Base-by-base conservation (phyloP, 1,139 yeast species). In the Geotrichum carabidarum region DNA sequence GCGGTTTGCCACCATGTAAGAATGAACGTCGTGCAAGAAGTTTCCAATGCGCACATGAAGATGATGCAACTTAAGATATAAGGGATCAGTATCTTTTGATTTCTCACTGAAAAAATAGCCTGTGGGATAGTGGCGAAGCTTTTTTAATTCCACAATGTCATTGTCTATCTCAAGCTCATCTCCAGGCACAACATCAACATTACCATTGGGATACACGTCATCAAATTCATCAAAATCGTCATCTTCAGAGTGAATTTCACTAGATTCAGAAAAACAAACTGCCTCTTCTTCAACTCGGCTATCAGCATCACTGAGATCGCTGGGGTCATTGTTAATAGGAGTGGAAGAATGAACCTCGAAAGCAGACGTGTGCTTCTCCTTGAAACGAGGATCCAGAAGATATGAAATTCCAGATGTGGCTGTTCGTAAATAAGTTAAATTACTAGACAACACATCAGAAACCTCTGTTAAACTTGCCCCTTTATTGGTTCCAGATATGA, bases 351-450 rank as follows among this genome's bases (percentile, higher is more conserved):
- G 42, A 15, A 49, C 41, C 31, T 41, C 37, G n/a, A 54, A 60
- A 0, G 66, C 59, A 1, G 63, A 60, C 22, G 57, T 51, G 40
- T 60, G 60, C 30, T 57, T 60, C n/a, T 56, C 62, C n/a, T 65
- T 53, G 44, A 62, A 62, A n/a, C 58, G 56, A 7, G 96, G 91
- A 65, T 90, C 96, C 62, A 88, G 80, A 48, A 91, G 71, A 53
- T 80, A 76, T 22, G 96, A 79, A n/a, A 82, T 75, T 27, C 97
- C 96, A 52, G 95, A 82, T 1, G 86, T 65, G 0, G 82, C 73
- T 55, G 83, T 82, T 0, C 87, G 77, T 54, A 86, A 67, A 56
- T 78, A 80, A 47, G 83, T 70, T 60, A 86, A 71, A 61, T 79
- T 78, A 62, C 79, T 79, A 37, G 81, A 74, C 27, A 86, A 67